Base-by-base conservation (phyloP, 129 eudicot genomes). In the Mikania micrantha region DNA sequence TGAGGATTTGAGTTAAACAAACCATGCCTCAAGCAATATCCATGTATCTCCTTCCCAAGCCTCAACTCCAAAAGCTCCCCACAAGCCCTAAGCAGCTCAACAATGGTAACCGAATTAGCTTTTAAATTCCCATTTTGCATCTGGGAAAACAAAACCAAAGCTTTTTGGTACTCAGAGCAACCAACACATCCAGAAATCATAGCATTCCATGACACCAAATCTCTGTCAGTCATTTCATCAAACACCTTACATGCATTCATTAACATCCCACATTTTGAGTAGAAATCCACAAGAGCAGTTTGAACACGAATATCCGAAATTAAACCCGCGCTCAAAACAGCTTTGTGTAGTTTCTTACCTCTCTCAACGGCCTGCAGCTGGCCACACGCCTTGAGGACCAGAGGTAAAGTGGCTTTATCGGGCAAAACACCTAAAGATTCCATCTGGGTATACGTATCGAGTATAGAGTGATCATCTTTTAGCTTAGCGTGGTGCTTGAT, bases 131-230 rank as follows among this genome's bases (percentile, higher is more conserved):
- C 77, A 65, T 53, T 69, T 72, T 73, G 78, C 81, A 86, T 86
- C 61, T 19, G 32, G 39, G 25, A 31, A 71, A 80, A 74, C 73
- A 77, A 74, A 65, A 31, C 5, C 16, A 86, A 2, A 9, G 82
- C 85, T 64, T 68, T 57, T 41, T 25, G 67, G 72, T 61, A 80
- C 60, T 72, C 74, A 21, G 25, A 48, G 56, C 84, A 86, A 32
- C 67, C 57, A 39, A 85, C 87, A 79, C 70, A 82, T 49, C 92
- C 83, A 27, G 77, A 80, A 62, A 86, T 80, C 88, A 86, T 83
- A 12, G 85, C 81, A 32, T 86, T 86, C 88, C 92, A 86, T 9
- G 85, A 79, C 12, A 82, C 84, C 21, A 86, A 60, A 69, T 86
- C 88, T 78, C 88, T 83, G 8, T 77, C 76, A 45, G 77, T 1